These are phyloP conservation scores for Circinella minor DNA, from an alignment of 371 early-diverging fungal genomes.

Conservation along the genomic window DNA sequence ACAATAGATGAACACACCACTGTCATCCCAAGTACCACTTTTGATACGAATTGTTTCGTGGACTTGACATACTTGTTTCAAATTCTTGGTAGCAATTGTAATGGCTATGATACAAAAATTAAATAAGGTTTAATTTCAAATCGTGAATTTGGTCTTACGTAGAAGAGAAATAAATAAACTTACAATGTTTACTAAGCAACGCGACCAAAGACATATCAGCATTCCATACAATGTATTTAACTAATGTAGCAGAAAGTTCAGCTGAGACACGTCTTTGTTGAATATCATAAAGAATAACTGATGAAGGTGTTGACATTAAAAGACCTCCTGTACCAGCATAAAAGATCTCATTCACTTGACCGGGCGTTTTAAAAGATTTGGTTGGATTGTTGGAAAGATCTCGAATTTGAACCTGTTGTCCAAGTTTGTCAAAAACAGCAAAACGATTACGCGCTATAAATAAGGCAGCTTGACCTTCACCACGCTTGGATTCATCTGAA, in stretches of 20 bases:
- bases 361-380: constrained; percentile 85
- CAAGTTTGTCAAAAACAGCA: constrained; percentile 89
- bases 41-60: constrained; percentile 98
- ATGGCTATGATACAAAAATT: constrained; percentile 55
- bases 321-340: constrained; percentile 85
- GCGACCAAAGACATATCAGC: constrained; percentile 87
- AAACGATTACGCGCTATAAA: constrained; percentile 95
- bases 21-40: constrained; percentile 94
- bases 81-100: constrained; percentile 82
- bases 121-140: no score
- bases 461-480: constrained; percentile 80
- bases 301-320: constrained; percentile 80
- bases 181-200: constrained; percentile 90
- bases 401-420: constrained; percentile 76
- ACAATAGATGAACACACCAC: constrained; percentile 93
- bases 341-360: constrained; percentile 83
- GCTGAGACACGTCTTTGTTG: constrained; percentile 77
- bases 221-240: constrained; percentile 92
- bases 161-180: constrained; percentile 17
- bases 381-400: constrained; percentile 85
- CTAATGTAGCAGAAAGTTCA: constrained; percentile 77
- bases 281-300: constrained; percentile 90
- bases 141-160: no score
- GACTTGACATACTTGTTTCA: constrained; percentile 84
- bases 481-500: constrained; percentile 71